Conservation (phyloP, 2,329 filamentous ascomycete species). For the Pseudogymnoascus sp. region DNA sequence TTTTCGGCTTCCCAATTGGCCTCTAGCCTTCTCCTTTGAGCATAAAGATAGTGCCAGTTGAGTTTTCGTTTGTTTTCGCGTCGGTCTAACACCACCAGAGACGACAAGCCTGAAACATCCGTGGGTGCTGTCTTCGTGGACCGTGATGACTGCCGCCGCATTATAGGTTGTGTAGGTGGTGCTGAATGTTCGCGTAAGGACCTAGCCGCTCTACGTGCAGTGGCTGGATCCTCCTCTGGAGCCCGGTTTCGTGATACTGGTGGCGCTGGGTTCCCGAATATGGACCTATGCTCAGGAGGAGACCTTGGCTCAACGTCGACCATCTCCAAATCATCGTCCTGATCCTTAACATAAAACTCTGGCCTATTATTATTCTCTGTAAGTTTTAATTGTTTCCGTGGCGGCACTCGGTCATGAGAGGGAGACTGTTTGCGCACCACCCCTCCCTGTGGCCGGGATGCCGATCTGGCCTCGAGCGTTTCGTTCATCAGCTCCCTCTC, state of each 20-base stretch:
- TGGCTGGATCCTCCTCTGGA: background rate
- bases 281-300: background rate
- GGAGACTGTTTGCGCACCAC: conserved; percentile 8
- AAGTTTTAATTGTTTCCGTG: background rate
- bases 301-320: background rate
- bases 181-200: background rate
- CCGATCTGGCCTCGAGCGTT: conserved; percentile 8
- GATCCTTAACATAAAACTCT: background rate
- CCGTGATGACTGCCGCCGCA: background rate
- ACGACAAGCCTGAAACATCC: conserved; percentile 14
- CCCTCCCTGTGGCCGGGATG: background rate
- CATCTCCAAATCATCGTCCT: background rate
- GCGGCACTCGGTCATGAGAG: background rate
- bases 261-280: conserved; percentile 1
- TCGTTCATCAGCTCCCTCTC: conserved; percentile 44
- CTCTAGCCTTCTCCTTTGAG: conserved; percentile 75
- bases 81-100: conserved; percentile 43
- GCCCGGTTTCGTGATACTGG: background rate
- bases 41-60: conserved; percentile 92
- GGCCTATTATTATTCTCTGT: background rate
- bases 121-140: background rate
- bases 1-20: conserved; percentile 83
- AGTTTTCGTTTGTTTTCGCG: conserved; percentile 47
- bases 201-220: background rate
- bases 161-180: background rate